Base-by-base conservation (phyloP, 169 alveolate species). In the Plasmodium relictum region DNA sequence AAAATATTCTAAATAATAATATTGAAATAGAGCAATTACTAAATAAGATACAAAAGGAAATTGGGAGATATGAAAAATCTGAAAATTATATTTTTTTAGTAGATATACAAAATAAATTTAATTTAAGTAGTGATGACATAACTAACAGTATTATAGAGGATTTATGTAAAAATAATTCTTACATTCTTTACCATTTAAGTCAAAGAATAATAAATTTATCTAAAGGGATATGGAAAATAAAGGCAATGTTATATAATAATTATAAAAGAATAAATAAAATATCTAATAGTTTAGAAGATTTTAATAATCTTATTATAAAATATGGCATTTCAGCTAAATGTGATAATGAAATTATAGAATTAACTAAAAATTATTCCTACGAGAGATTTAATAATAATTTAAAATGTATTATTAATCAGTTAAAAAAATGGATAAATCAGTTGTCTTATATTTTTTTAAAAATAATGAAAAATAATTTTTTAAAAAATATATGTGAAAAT, bases 201-300 rank as follows among this genome's bases (percentile, higher is more conserved):
- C 50, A 86, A 86, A 71, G 56, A 86, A 59, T 86, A 37, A 37
- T 65, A 9, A 22, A 59, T 48, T 6, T 86, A 20, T 26, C 88
- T 14, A 86, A 70, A 70, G 73, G 54, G 0, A 70, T 50, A 26
- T 86, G 92, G 92, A 73, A 86, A 20, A 61, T 71, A 44, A 86
- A 86, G 66, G 92, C 92, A 8, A 50, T 86, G 85, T 26, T 86
- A 58, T 86, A 86, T 54, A 86, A 72, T 66, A 86, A 69, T 72
- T 86, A 71, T 63, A 86, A 86, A 59, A 70, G 66, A 31, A 86
- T 86, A 14, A n/a, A 16, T 39, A 86, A 58, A 58, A 71, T 86
- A 86, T 16, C 92, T 14, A 8, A 37, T 20, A 58, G 69, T 18
- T 56, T 86, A 59, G 58, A 14, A 16, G 44, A 63, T 26, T 70